A percentile compares a stretch with the other conserved stretches of the same genome.
Evolutionary conservation across 805 yeast species (phyloP).

Genomic region (Yarrowia sp.): DNA sequence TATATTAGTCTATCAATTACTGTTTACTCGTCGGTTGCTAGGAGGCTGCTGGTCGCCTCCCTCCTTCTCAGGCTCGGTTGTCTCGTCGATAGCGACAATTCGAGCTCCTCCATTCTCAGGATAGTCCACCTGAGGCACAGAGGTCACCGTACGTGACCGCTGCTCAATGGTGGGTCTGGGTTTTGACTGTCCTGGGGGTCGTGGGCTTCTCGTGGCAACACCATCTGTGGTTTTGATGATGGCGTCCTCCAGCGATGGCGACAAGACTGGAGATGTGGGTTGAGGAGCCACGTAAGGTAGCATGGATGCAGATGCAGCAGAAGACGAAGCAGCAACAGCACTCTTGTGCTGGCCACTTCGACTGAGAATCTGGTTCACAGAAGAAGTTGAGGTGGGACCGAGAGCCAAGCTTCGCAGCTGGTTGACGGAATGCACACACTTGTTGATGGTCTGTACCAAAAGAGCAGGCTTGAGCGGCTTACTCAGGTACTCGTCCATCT

Average conservation of each 20-base stretch:
- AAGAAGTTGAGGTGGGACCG: conserved; percentile 36
- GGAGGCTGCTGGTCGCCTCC: conserved; percentile 2
- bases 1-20: conserved; percentile 25
- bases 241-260: conserved; percentile 20
- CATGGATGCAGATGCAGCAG: conserved; percentile 23
- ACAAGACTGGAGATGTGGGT: conserved; percentile 19
- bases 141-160: conserved; percentile 23
- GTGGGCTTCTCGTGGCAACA: conserved; percentile 4
- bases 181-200: neutral
- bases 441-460: conserved; percentile 78
- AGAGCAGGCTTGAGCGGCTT: conserved; percentile 84
- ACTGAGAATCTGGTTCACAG: conserved; percentile 23
- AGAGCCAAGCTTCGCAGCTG: conserved; percentile 42
- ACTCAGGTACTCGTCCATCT: conserved; percentile 88
- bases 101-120: conserved; percentile 11
- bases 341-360: conserved; percentile 23
- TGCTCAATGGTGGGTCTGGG: conserved; percentile 16
- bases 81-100: conserved; percentile 17
- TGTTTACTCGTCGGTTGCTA: conserved; percentile 16
- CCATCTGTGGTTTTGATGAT: conserved; percentile 20
- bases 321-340: conserved; percentile 12
- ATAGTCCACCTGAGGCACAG: conserved; percentile 16
- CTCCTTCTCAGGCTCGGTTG: conserved; percentile 1
- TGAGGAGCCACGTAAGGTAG: conserved; percentile 26
- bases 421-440: conserved; percentile 61